Evolutionary conservation across 352 stramenopile species (phyloP).

Genomic region (Globisporangium emineosum): DNA sequence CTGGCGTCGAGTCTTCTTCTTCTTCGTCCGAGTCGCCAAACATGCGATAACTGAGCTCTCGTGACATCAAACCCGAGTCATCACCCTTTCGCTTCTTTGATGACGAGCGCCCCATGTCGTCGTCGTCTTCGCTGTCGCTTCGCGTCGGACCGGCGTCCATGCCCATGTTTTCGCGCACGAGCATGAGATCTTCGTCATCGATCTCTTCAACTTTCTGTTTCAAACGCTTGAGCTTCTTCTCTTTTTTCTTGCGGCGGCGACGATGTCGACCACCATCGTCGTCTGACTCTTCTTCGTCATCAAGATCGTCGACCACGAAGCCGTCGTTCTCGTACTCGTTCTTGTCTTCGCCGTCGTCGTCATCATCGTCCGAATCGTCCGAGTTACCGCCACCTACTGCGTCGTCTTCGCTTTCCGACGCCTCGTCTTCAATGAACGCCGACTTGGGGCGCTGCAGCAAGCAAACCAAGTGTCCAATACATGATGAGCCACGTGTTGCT

Average conservation of each 20-base stretch:
- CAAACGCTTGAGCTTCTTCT: constrained; percentile 84
- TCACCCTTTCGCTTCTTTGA: constrained; percentile 72
- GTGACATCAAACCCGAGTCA: constrained; percentile 80
- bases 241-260: constrained; percentile 78
- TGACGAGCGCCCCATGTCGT: constrained; percentile 58
- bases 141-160: constrained; percentile 75
- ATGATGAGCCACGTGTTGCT: neutral
- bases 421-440: constrained; percentile 87
- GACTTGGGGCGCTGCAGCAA: constrained; percentile 63
- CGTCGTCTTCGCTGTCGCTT: constrained; percentile 77
- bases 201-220: constrained; percentile 89
- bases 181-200: constrained; percentile 85
- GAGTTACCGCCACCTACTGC: constrained; percentile 38
- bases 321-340: constrained; percentile 90
- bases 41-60: constrained; percentile 86
- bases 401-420: constrained; percentile 84
- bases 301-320: constrained; percentile 83
- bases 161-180: constrained; percentile 88
- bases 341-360: constrained; percentile 83
- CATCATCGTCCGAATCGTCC: constrained; percentile 73
- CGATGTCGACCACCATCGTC: constrained; percentile 69
- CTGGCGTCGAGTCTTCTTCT: constrained; percentile 70
- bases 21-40: constrained; percentile 89
- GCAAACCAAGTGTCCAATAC: constrained; percentile 8
- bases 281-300: constrained; percentile 76